These are phyloP conservation scores for Kazachstania kunashirensis DNA, from an alignment of 805 yeast species.

Conservation along the genomic window DNA sequence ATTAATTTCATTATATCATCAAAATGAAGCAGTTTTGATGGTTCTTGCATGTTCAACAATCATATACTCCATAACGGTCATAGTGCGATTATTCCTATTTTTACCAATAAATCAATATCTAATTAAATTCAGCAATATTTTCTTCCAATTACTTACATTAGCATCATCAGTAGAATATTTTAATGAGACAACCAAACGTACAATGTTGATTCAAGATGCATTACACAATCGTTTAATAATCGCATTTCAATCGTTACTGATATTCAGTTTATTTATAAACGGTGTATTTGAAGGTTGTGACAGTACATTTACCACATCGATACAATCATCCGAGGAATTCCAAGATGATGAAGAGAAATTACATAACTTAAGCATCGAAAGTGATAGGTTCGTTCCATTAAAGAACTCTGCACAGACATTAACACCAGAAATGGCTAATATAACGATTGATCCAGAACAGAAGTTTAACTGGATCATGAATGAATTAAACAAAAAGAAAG, in stretches of 20 bases:
- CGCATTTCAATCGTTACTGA: slow-evolving; percentile 13
- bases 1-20: slow-evolving; percentile 13
- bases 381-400: slow-evolving; percentile 18
- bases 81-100: not conserved
- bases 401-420: slow-evolving; percentile 29
- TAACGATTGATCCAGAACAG: not conserved
- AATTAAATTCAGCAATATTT: not conserved
- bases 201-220: not conserved
- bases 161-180: slow-evolving; percentile 17
- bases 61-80: slow-evolving; percentile 11
- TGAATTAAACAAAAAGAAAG: slow-evolving; percentile 2
- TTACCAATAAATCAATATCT: not conserved
- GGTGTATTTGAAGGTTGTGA: slow-evolving; percentile 14
- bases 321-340: not conserved
- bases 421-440: slow-evolving; percentile 22
- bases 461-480: slow-evolving; percentile 2
- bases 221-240: slow-evolving; percentile 10
- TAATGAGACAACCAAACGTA: slow-evolving; percentile 8
- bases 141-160: slow-evolving; percentile 14
- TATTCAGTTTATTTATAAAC: slow-evolving; percentile 16
- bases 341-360: slow-evolving; percentile 1
- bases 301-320: not conserved
- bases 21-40: slow-evolving; percentile 15
- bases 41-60: slow-evolving; percentile 19
- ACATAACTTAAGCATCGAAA: not conserved